Base-by-base conservation (phyloP, 441 rosid genomes). In the Gossypium schwendimanii region DNA sequence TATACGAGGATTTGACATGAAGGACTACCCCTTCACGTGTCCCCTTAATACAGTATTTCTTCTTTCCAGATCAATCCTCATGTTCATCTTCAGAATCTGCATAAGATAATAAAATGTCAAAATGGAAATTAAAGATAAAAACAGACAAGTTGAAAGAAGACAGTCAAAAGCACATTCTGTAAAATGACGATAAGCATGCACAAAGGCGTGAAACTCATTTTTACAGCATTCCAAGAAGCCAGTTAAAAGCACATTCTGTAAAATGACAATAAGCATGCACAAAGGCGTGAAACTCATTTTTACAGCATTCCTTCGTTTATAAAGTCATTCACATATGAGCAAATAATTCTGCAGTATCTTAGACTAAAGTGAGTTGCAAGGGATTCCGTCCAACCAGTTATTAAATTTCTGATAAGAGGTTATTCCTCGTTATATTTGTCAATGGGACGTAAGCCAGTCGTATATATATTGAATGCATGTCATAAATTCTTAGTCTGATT, bases 41-140 rank as follows among this genome's bases (percentile, higher is more conserved):
- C 70, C 20, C 23, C 55, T 6, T 17, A 65, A 28, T 53, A 64
- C 63, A 15, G 45, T 12, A n/a, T 49, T 36, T 26, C 53, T 44
- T 60, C 49, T 52, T 50, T 26, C 52, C 23, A 4, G 28, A 31
- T 88, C 86, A 88, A 80, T 88, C 91, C 73, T 88, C 86, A 18
- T 89, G 94, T 18, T 87, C 94, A 50, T 83, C 86, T 75, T 88
- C 91, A 2, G 93, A 87, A 78, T 88, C 91, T 89, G 81, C 76
- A 65, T 10, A 71, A 18, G 47, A 66, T 26, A 64, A 74, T 24
- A n/a, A 52, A 31, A 64, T 17, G 68, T 33, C 28, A 1, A 57
- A 57, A 68, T 57, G 9, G 47, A 20, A 58, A 41, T 23, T 75
- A 49, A 62, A 36, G n/a, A 47, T 31, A 26, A 62, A 24, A 50